Evolutionary conservation across 2,329 filamentous ascomycete genomes (phyloP).

Genomic region (Pestalotiopsis sp.): DNA sequence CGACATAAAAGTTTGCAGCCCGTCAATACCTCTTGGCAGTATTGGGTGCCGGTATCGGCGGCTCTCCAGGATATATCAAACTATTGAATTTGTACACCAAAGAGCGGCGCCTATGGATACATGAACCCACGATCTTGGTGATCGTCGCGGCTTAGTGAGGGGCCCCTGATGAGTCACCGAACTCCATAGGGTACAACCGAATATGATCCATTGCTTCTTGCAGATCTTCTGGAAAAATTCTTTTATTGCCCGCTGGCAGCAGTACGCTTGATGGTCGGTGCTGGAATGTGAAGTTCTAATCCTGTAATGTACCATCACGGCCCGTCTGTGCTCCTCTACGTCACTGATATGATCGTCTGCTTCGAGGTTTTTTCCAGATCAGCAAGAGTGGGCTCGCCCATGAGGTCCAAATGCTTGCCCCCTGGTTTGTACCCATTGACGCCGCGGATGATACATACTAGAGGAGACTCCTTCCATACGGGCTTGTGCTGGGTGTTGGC

Average conservation of each 20-base stretch:
- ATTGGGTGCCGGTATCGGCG: not conserved
- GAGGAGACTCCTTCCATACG: slow-evolving; percentile 10
- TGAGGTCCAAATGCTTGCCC: not conserved
- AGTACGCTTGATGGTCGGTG: not conserved
- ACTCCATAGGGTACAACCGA: not conserved
- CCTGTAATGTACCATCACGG: not conserved
- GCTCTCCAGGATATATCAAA: not conserved
- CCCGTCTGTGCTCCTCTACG: not conserved
- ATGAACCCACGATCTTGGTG: not conserved
- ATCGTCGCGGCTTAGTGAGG: not conserved
- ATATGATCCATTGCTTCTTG: not conserved
- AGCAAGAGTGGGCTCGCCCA: not conserved
- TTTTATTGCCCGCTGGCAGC: not conserved
- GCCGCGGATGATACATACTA: not conserved
- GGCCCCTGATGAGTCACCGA: not conserved
- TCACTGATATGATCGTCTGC: not conserved
- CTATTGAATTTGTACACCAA: not conserved
- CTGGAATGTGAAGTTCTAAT: not conserved
- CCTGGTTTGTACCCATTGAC: not conserved
- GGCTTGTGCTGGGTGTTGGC: not conserved
- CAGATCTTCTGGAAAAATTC: too few relatives aligned
- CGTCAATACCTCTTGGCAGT: not conserved
- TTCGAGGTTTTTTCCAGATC: slow-evolving; percentile 1
- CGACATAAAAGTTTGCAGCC: not conserved
- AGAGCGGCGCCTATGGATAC: not conserved